These are phyloP conservation scores for Tulasnella sp. DNA, from an alignment of 768 basidiomycete species.

Conservation along the genomic window DNA sequence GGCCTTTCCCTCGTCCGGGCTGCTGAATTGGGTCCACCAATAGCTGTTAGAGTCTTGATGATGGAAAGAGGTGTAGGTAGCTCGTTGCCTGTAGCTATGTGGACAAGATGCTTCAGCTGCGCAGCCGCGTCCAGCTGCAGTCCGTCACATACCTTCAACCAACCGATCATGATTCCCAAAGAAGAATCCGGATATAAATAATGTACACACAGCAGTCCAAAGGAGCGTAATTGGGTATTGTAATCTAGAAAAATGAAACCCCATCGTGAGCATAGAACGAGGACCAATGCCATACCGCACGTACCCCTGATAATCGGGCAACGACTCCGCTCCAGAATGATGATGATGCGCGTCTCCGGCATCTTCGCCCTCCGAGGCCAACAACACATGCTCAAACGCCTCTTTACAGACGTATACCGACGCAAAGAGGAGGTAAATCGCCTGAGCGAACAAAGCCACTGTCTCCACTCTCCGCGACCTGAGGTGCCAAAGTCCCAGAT, in stretches of 20 bases:
- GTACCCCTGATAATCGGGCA: slow-evolving; percentile 18
- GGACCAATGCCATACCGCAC: slow-evolving; percentile 1
- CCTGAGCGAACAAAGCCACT: slow-evolving; percentile 73
- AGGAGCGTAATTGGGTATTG: slow-evolving; percentile 14
- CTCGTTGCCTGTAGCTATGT: slow-evolving; percentile 6
- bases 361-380: slow-evolving; percentile 44
- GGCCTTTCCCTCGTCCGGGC: background rate
- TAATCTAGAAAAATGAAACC: background rate
- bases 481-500: background rate
- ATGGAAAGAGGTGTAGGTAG: background rate
- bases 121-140: slow-evolving; percentile 15
- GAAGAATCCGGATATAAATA: slow-evolving; percentile 22
- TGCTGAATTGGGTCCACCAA: background rate
- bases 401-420: slow-evolving; percentile 96
- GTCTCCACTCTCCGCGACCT: slow-evolving; percentile 44
- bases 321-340: slow-evolving; percentile 23
- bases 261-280: background rate
- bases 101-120: background rate
- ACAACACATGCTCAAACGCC: slow-evolving; percentile 81
- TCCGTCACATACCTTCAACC: slow-evolving; percentile 22
- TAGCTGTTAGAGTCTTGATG: slow-evolving; percentile 7
- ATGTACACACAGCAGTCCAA: slow-evolving; percentile 16
- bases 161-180: slow-evolving; percentile 28
- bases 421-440: slow-evolving; percentile 88
- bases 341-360: slow-evolving; percentile 36